A percentile compares a stretch with the other conserved stretches of the same genome.
phyloP scores from a whole-genome alignment of 2,329 filamentous ascomycete genomes.

The Fusarium chuoi region DNA sequence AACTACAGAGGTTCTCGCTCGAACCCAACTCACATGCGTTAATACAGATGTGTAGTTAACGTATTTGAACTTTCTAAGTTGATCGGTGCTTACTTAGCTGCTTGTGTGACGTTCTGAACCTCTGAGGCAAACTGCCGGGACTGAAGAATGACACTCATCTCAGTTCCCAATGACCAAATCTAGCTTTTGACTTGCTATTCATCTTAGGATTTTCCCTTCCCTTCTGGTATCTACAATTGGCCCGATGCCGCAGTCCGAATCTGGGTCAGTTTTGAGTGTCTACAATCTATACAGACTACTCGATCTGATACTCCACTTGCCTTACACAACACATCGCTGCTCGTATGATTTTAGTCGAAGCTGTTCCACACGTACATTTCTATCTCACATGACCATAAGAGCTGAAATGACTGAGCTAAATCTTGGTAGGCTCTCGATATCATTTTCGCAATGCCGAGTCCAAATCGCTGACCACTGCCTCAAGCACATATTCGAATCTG shows the following conservation, averaged over 20 bases:
- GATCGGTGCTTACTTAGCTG: too few relatives aligned
- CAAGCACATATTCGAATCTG: neutral
- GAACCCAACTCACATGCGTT: neutral
- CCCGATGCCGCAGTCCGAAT: fast-evolving
- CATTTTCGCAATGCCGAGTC: neutral
- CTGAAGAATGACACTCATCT: neutral
- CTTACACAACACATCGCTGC: neutral
- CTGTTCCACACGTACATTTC: neutral
- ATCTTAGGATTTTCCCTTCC: fast-evolving
- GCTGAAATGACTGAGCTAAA: fast-evolving
- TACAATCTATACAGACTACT: too few relatives aligned
- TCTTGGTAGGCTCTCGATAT: neutral
- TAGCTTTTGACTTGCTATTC: neutral
- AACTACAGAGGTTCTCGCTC: neutral
- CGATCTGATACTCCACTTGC: too few relatives aligned
- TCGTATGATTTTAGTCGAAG: neutral
- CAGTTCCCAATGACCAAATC: too few relatives aligned
- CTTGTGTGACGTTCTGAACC: neutral
- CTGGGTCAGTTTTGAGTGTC: fast-evolving
- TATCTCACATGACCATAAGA: neutral
- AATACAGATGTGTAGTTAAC: fast-evolving
- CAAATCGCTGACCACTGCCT: too few relatives aligned
- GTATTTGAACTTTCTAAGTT: neutral
- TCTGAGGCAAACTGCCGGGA: neutral
- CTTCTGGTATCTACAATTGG: fast-evolving